phyloP scores from a whole-genome alignment of 805 yeast species.

The Hanseniaspora jakobsenii region DNA sequence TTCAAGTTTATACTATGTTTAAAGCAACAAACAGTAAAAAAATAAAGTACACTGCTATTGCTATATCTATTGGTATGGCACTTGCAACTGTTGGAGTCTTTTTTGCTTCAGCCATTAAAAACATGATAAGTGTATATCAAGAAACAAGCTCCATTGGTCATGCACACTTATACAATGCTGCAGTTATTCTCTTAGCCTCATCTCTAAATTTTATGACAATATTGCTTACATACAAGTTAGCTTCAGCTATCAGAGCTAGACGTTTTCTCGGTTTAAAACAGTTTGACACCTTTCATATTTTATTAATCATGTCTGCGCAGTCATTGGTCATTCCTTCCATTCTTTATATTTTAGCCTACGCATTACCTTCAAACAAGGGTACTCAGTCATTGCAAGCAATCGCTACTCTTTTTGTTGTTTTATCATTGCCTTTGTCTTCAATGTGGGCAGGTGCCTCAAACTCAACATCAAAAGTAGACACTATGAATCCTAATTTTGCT shows the following conservation, averaged over 20 bases:
- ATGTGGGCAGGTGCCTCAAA: slow-evolving; percentile 77
- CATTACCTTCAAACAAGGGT: slow-evolving; percentile 26
- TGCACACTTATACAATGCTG: slow-evolving; percentile 38
- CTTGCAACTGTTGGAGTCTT: slow-evolving; percentile 48
- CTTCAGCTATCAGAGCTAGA: slow-evolving; percentile 58
- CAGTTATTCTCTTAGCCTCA: slow-evolving; percentile 53
- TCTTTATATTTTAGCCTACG: slow-evolving; percentile 46
- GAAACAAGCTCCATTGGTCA: slow-evolving; percentile 21
- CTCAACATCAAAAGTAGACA: slow-evolving; percentile 34
- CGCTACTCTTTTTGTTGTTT: slow-evolving; percentile 49
- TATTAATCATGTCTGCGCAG: slow-evolving; percentile 71
- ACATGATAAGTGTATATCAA: slow-evolving; percentile 30
- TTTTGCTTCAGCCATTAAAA: slow-evolving; percentile 39
- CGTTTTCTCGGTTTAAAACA: slow-evolving; percentile 67
- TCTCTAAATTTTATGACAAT: slow-evolving; percentile 54
- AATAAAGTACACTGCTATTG: slow-evolving; percentile 32
- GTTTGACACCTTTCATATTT: slow-evolving; percentile 68
- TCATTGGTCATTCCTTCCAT: slow-evolving; percentile 70
- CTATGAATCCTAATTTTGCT: slow-evolving; percentile 24
- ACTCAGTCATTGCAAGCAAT: slow-evolving; percentile 38
- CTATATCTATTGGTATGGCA: slow-evolving; percentile 35
- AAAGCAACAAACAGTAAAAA: slow-evolving; percentile 40
- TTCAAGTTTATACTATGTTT: slow-evolving; percentile 64
- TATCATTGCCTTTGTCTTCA: slow-evolving; percentile 71
- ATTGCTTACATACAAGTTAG: slow-evolving; percentile 52